Base-by-base conservation (phyloP, 129 eudicot genomes). In the Solidago caesia region DNA sequence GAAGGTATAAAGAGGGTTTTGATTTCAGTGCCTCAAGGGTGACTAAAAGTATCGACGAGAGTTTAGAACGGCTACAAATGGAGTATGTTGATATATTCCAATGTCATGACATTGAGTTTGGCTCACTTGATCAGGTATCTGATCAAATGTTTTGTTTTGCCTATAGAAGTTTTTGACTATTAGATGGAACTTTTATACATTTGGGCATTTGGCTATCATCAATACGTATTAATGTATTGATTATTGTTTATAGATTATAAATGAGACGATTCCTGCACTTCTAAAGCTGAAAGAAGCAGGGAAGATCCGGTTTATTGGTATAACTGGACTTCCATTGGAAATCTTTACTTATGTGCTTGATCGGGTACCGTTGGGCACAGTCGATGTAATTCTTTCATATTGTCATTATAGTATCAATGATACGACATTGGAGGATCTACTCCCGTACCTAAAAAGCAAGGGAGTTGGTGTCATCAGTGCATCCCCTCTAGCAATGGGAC, bases 401-500 rank as follows among this genome's bases (percentile, higher is more conserved):
- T 94, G 99, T 70, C 99, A 94, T 80, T 88, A 88, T 11, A 57
- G 92, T 58, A 84, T 94, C 27, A 94, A 91, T 43, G 99, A 94
- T 81, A 82, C 96, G 14, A 73, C 96, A 8, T 78, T 94, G 83
- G 96, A 83, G 77, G 99, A 88, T 79, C 64, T 94, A 10, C 68
- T 94, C 29, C 99, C 99, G 3, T 94, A 94, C 85, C 79, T 94
- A 67, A 94, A 88, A 81, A 84, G 87, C 85, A 94, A 91, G 59
- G 97, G 93, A 81, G 96, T 94, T 5, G 98, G 97, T 70, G 90
- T 94, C 68, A 94, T 94, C 53, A 88, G 91, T 81, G 98, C 97
- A 68, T 88, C 98, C 71, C 98, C 98, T 8, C 80, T 94, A 46
- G 84, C 99, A 65, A 94, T 94, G 99, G 99, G 99, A 46, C 99